Base-by-base conservation (phyloP, 768 basidiomycete species). In the Tubosaeta sp. region DNA sequence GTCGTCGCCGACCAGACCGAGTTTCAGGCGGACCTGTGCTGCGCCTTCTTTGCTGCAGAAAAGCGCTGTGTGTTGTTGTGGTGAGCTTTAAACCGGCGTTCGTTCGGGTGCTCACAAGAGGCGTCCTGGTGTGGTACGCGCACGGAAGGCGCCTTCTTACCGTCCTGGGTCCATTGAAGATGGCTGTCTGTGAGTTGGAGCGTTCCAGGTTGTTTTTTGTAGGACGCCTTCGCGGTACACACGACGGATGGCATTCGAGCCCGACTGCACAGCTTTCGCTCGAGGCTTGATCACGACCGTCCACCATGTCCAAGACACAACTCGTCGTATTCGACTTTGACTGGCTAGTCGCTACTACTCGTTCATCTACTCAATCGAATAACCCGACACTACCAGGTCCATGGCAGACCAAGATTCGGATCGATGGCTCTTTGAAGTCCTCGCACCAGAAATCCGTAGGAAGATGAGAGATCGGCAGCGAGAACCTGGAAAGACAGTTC, bases 321-420 rank as follows among this genome's bases (percentile, higher is more conserved):
- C 85, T 97, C 46, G 75, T 97, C 53, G 85, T 97, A 13, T 97
- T 88, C 60, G 95, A 99, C 70, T 99, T 97, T 72, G 95, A 99
- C 78, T 98, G 95, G 95, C 88, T 57, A 58, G 67, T 63, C 41
- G 27, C 33, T 14, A 19, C 29, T 26, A 38, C 25, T 56, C 51
- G 31, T 52, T 32, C 29, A 22, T 16, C 22, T 19, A 17, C 13
- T 19, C 38, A 25, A 45, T 25, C 16, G 19, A 35, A 14, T 44
- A 25, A 41, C 34, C 13, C 34, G 27, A 46, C 11, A 22, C 32
- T 25, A 34, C 31, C 59, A 92, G 89, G 89, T 92, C 90, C 33
- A 80, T 90, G 71, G 84, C 85, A 50, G 95, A 99, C 73, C 95
- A 98, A 74, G 97, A 99, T 73, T 87, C 94, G 1, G 97, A 98